Evolutionary conservation across 2,329 filamentous ascomycete genomes (phyloP).

Genomic region (Pseudovirgaria hyperparasitica): DNA sequence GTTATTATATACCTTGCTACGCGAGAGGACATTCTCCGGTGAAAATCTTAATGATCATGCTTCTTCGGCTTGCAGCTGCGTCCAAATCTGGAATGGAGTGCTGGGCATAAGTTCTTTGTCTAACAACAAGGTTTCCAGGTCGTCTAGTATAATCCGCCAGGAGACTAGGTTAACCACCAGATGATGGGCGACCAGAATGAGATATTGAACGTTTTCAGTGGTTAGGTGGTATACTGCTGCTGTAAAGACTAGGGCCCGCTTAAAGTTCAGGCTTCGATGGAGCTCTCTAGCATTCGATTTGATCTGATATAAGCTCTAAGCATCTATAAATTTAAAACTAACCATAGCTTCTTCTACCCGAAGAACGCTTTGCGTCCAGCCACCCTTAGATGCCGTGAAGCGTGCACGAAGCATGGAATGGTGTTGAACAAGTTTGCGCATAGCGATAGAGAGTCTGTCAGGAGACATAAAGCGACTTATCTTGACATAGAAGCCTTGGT

Average conservation of each 20-base stretch:
- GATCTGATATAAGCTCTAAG: slow-evolving; percentile 2
- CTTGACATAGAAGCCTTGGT: slow-evolving; percentile 9
- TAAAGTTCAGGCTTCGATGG: slow-evolving; percentile 1
- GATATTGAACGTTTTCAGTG: no score
- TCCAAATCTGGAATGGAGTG: slow-evolving; percentile 11
- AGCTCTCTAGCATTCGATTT: slow-evolving; percentile 1
- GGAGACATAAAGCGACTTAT: slow-evolving; percentile 19
- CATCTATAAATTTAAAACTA: no score
- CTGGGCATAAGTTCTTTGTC: slow-evolving; percentile 5
- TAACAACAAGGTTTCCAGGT: slow-evolving; percentile 9
- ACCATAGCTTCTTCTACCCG: no score
- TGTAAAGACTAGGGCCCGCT: slow-evolving; percentile 1
- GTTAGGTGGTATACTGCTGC: slow-evolving; percentile 1
- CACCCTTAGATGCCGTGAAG: slow-evolving; percentile 4
- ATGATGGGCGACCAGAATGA: slow-evolving; percentile 12
- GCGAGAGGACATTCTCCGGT: no score
- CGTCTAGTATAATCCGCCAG: slow-evolving; percentile 11
- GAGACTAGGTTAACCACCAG: slow-evolving; percentile 12
- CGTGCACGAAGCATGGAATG: slow-evolving; percentile 12
- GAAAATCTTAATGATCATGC: no score
- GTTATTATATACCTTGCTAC: no score
- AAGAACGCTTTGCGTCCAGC: slow-evolving; percentile 1
- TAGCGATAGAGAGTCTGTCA: slow-evolving; percentile 21
- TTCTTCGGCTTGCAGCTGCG: slow-evolving; percentile 7
- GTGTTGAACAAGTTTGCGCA: slow-evolving; percentile 7